These are phyloP conservation scores for Leccinum longicurvipes DNA, from an alignment of 768 basidiomycete genomes.

Conservation along the genomic window DNA sequence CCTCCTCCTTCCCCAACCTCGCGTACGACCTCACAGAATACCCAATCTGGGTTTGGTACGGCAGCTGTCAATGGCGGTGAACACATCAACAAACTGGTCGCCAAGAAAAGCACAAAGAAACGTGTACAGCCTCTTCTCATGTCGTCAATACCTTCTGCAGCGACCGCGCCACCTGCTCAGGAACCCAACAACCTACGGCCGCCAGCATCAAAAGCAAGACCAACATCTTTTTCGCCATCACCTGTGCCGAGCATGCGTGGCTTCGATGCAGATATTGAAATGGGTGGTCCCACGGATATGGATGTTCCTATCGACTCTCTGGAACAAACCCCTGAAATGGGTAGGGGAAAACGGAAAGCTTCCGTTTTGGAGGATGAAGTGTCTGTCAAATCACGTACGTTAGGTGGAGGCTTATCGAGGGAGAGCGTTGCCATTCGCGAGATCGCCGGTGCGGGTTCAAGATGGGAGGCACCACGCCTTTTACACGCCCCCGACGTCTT, in stretches of 20 bases:
- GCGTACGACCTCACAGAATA: conserved; percentile 29
- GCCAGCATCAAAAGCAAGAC: conserved; percentile 25
- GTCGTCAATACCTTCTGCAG: conserved; percentile 37
- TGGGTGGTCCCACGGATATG: conserved; percentile 49
- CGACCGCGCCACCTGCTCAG: conserved; percentile 14
- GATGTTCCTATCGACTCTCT: conserved; percentile 54
- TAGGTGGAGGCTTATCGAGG: conserved; percentile 65
- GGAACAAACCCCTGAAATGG: conserved; percentile 39
- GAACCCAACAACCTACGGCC: conserved; percentile 16
- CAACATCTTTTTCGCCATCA: conserved; percentile 36
- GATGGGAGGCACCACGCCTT: conserved; percentile 18
- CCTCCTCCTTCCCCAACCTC: conserved; percentile 49
- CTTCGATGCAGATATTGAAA: conserved; percentile 40
- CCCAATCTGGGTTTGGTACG: conserved; percentile 40
- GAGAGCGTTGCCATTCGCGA: conserved; percentile 53
- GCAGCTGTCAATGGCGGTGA: conserved; percentile 46
- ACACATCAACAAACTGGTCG: conserved; percentile 68
- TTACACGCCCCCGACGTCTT: conserved; percentile 19
- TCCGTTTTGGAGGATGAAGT: conserved; percentile 41
- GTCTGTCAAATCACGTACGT: conserved; percentile 45
- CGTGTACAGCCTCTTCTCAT: conserved; percentile 50
- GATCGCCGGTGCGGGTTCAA: conserved; percentile 34
- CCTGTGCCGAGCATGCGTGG: conserved; percentile 50
- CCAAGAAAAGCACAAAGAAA: conserved; percentile 71
- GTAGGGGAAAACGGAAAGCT: conserved; percentile 53